These are phyloP conservation scores for Acarospora socialis DNA, from an alignment of 2,329 filamentous ascomycete species.

Conservation along the genomic window DNA sequence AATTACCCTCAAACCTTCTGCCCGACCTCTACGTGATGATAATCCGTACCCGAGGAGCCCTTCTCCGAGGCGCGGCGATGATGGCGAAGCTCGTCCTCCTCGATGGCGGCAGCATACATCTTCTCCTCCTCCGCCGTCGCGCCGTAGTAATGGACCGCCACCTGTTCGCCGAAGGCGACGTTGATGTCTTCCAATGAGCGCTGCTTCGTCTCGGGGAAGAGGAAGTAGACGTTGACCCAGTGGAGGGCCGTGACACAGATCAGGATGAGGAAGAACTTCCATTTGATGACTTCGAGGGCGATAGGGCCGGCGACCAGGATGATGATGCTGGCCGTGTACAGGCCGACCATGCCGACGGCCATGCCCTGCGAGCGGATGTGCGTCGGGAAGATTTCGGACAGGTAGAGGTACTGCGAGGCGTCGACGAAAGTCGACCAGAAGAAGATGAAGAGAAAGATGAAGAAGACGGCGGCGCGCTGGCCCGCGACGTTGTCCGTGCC, in stretches of 20 bases:
- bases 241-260: conserved; percentile 22
- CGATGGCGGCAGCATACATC: no score
- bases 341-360: conserved; percentile 23
- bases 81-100: no score
- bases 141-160: no score
- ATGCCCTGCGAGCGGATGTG: conserved; percentile 26
- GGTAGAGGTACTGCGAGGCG: conserved; percentile 33
- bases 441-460: conserved; percentile 27
- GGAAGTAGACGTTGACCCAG: conserved; percentile 21
- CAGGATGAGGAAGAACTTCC: conserved; percentile 27
- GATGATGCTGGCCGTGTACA: conserved; percentile 25
- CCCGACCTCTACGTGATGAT: no score
- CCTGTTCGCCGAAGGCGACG: conserved; percentile 23
- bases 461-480: conserved; percentile 26
- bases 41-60: no score
- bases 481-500: conserved; percentile 23
- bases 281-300: conserved; percentile 21
- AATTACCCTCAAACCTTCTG: no score
- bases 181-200: conserved; percentile 25
- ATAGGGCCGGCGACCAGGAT: conserved; percentile 22
- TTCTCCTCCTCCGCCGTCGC: no score
- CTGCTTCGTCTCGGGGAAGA: conserved; percentile 26
- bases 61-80: no score
- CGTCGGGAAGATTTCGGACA: conserved; percentile 33
- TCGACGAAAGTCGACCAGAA: conserved; percentile 32